phyloP scores from a whole-genome alignment of 257 asterid genomes.

The Knoxia roxburghii region DNA sequence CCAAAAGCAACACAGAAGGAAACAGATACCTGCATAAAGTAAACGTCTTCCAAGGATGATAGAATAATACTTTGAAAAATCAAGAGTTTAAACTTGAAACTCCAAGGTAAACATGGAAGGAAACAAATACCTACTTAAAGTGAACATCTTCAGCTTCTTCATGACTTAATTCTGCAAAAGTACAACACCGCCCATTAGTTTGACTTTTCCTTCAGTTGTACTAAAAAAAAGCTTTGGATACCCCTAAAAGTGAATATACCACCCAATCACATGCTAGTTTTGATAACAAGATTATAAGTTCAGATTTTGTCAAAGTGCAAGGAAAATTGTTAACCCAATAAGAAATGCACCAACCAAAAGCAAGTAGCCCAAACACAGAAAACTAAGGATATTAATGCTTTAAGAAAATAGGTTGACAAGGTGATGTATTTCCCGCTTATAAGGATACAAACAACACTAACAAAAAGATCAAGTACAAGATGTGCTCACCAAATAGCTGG shows the following conservation, averaged over 20 bases:
- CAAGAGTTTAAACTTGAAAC: neutral
- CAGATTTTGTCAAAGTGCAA: neutral
- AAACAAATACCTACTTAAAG: constrained; percentile 72
- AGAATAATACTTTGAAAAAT: constrained; percentile 3
- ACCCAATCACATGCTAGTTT: neutral
- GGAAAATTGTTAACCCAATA: neutral
- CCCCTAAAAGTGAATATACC: neutral
- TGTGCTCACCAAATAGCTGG: constrained; percentile 57
- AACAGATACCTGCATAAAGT: neutral
- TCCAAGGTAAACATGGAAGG: constrained; percentile 9
- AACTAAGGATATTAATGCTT: neutral
- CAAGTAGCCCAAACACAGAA: neutral
- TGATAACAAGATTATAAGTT: neutral
- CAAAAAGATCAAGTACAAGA: constrained; percentile 20
- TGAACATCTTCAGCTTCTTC: constrained; percentile 91
- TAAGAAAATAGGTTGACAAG: neutral
- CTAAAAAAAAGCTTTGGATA: neutral
- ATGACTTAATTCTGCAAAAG: constrained; percentile 72
- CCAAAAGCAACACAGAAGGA: constrained; percentile 12
- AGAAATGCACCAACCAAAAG: neutral
- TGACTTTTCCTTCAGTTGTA: neutral
- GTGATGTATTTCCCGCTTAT: neutral
- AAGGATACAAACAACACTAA: neutral
- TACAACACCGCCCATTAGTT: constrained; percentile 10
- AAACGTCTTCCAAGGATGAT: too few relatives aligned